These are phyloP conservation scores for Rossbeevera mucosa DNA, from an alignment of 768 basidiomycete genomes.

Conservation along the genomic window DNA sequence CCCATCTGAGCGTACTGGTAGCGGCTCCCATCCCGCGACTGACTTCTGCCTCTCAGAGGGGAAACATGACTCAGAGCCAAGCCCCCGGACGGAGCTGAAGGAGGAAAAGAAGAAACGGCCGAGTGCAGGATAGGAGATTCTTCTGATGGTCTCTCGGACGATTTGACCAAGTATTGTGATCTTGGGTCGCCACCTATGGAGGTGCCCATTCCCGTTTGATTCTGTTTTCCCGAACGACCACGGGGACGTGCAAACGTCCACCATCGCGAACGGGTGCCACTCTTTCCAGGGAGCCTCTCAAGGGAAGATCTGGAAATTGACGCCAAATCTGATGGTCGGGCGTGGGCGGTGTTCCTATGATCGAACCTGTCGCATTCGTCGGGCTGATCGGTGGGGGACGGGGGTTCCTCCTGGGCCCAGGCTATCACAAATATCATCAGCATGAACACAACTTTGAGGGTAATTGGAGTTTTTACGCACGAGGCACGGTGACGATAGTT, in stretches of 20 bases:
- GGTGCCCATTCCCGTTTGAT: slow-evolving; percentile 2
- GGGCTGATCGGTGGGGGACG: slow-evolving; percentile 53
- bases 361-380: slow-evolving; percentile 35
- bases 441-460: slow-evolving; percentile 1
- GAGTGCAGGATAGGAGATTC: slow-evolving; percentile 23
- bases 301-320: slow-evolving; percentile 46
- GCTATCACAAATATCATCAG: slow-evolving; percentile 43
- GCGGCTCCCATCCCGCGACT: slow-evolving; percentile 6
- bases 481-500: slow-evolving; percentile 64
- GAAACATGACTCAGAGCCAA: slow-evolving; percentile 63
- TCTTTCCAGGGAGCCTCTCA: slow-evolving; percentile 28
- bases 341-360: slow-evolving; percentile 32
- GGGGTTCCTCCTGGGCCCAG: slow-evolving; percentile 82
- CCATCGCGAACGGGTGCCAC: slow-evolving; percentile 52
- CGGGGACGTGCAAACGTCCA: slow-evolving; percentile 69
- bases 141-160: slow-evolving; percentile 18
- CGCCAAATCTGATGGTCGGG: slow-evolving; percentile 48
- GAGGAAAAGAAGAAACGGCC: slow-evolving; percentile 24
- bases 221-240: slow-evolving; percentile 18
- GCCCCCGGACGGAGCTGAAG: slow-evolving; percentile 52
- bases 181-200: slow-evolving; percentile 15
- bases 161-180: slow-evolving; percentile 7
- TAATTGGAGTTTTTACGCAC: slow-evolving; percentile 39
- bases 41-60: slow-evolving; percentile 42
- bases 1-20: slow-evolving; percentile 15